A percentile compares a stretch with the other conserved stretches of the same genome.
These are phyloP conservation scores for Arthrobotrys entomopaga DNA, from an alignment of 2,329 filamentous ascomycete genomes.

Conservation along the genomic window DNA sequence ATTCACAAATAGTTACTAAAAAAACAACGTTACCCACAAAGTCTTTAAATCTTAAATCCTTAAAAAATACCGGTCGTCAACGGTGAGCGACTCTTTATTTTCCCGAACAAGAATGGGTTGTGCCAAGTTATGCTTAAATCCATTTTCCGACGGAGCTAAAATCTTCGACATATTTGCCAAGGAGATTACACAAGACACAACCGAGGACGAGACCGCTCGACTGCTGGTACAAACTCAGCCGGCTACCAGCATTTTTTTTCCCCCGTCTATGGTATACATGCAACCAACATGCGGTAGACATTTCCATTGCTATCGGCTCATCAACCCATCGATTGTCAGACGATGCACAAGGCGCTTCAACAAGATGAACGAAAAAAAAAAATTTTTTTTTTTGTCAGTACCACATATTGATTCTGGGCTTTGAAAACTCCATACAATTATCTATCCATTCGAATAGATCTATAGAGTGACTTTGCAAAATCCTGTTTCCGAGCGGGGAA, in stretches of 20 bases:
- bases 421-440: no score
- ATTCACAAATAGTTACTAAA: slow-evolving; percentile 18
- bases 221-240: slow-evolving; percentile 21
- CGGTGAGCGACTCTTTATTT: slow-evolving; percentile 23
- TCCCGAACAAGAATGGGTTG: slow-evolving; percentile 23
- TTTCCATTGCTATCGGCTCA: neutral
- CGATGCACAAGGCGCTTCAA: no score
- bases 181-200: slow-evolving; percentile 11
- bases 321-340: neutral
- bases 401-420: no score
- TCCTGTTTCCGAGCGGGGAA: slow-evolving; percentile 12
- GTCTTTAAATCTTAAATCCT: slow-evolving; percentile 16
- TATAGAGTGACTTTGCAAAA: slow-evolving; percentile 12
- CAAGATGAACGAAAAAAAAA: no score
- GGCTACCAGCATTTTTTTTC: slow-evolving; percentile 10
- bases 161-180: slow-evolving; percentile 36
- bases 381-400: no score
- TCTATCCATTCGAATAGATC: neutral
- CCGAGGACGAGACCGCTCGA: neutral
- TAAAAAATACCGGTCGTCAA: slow-evolving; percentile 19
- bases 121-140: slow-evolving; percentile 20
- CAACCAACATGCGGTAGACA: neutral
- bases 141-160: slow-evolving; percentile 50
- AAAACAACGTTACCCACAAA: slow-evolving; percentile 10
- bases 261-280: slow-evolving; percentile 2